Conservation (phyloP, 345 rosid species). For the Gossypium sturtianum region DNA sequence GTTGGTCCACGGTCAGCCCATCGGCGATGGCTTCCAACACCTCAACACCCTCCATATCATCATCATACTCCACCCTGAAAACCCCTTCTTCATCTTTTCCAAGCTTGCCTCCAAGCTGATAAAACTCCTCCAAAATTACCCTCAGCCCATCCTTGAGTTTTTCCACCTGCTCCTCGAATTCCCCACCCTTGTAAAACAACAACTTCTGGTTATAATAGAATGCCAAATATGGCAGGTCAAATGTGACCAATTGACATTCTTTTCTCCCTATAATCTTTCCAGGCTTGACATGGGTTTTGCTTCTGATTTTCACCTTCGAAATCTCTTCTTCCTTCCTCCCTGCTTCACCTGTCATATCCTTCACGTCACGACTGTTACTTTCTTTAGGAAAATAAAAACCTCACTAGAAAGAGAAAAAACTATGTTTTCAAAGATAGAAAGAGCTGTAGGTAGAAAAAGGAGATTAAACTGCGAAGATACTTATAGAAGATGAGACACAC, state of each 20-base stretch:
- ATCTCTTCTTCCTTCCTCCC: constrained; percentile 11
- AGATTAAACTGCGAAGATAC: neutral
- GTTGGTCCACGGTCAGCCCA: constrained; percentile 54
- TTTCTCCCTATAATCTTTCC: constrained; percentile 46
- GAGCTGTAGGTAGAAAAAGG: neutral
- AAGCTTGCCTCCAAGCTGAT: constrained; percentile 77
- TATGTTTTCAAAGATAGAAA: constrained; percentile 10
- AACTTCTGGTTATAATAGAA: constrained; percentile 92
- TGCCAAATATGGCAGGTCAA: constrained; percentile 85
- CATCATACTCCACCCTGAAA: constrained; percentile 69
- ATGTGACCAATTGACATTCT: constrained; percentile 68
- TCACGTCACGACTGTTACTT: neutral
- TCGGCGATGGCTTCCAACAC: constrained; percentile 52
- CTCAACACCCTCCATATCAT: constrained; percentile 75
- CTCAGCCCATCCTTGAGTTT: constrained; percentile 69
- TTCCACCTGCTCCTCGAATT: constrained; percentile 44
- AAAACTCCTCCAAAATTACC: constrained; percentile 63
- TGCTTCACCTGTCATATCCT: constrained; percentile 18
- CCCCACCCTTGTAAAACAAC: constrained; percentile 48
- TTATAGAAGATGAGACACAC: constrained; percentile 14
- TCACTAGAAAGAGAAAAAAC: neutral
- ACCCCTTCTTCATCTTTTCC: constrained; percentile 82
- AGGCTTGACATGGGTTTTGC: constrained; percentile 62
- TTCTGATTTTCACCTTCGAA: constrained; percentile 35
- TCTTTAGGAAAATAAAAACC: neutral